A percentile compares a stretch with the other conserved stretches of the same genome.
Conservation (phyloP, 2,329 filamentous ascomycete species). For the Arachnomyces sp. region DNA sequence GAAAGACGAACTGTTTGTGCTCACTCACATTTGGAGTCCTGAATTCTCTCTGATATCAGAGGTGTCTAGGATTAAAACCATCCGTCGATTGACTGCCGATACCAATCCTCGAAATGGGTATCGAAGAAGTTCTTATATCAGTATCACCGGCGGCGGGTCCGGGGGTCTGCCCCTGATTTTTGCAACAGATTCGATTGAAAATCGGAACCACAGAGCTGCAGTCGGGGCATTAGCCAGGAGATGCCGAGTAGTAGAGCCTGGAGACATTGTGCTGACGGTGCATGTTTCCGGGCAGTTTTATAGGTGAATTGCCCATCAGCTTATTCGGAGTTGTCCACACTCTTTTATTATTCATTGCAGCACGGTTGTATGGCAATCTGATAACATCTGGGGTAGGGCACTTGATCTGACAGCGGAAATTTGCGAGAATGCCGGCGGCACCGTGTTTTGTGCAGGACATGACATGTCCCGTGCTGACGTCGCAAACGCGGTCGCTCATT, state of each 20-base stretch:
- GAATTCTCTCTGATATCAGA: neutral
- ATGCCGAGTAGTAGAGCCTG: slow-evolving; percentile 23
- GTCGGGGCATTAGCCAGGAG: slow-evolving; percentile 26
- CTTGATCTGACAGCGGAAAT: slow-evolving; percentile 35
- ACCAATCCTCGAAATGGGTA: slow-evolving; percentile 27
- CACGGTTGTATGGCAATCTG: neutral
- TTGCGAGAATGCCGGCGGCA: slow-evolving; percentile 35
- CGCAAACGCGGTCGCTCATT: slow-evolving; percentile 21
- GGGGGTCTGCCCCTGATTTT: slow-evolving; percentile 32
- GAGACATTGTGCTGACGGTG: slow-evolving; percentile 34
- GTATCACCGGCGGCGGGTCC: slow-evolving; percentile 34
- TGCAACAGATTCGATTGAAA: slow-evolving; percentile 33
- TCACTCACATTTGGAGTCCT: neutral
- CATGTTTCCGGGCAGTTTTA: slow-evolving; percentile 33
- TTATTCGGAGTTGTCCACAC: too few relatives aligned
- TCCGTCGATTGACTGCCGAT: slow-evolving; percentile 31
- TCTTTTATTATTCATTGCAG: neutral
- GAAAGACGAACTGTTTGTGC: slow-evolving; percentile 6
- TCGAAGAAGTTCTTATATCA: slow-evolving; percentile 32
- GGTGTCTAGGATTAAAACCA: slow-evolving; percentile 24
- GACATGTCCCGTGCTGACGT: slow-evolving; percentile 19
- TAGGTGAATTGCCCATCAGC: slow-evolving; percentile 20
- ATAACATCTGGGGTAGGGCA: slow-evolving; percentile 16
- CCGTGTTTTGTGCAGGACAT: slow-evolving; percentile 31
- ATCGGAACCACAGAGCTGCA: slow-evolving; percentile 31